These are phyloP conservation scores for Blastobotrys aristatus DNA, from an alignment of 1,139 yeast species.

Conservation along the genomic window DNA sequence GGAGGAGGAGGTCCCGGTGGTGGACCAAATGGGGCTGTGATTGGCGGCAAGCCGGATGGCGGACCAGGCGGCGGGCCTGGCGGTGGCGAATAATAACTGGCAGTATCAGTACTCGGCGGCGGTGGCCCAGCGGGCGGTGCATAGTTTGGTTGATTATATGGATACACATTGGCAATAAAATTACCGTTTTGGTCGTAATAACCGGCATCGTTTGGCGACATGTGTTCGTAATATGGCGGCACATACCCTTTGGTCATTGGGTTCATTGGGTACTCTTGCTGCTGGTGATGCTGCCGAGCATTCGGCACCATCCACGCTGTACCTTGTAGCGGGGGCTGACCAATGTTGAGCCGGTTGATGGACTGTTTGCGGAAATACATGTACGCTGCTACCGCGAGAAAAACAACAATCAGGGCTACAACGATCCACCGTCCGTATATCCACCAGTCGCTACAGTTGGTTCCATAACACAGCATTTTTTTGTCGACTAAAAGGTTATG, in stretches of 20 bases:
- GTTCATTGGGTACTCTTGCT: neutral
- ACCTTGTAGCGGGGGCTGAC: neutral
- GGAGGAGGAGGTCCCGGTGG: neutral
- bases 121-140: slow-evolving; percentile 1
- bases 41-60: neutral
- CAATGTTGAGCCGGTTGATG: neutral
- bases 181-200: slow-evolving; percentile 69
- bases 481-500: no score
- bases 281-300: neutral
- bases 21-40: neutral
- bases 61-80: neutral
- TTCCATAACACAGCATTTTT: no score
- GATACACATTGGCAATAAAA: slow-evolving; percentile 33
- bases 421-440: no score
- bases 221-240: slow-evolving; percentile 41
- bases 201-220: slow-evolving; percentile 68
- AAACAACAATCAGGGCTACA: no score
- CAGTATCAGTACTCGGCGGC: neutral
- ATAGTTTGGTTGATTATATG: neutral
- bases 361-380: no score
- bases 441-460: no score
- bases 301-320: neutral
- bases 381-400: no score
- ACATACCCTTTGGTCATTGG: no score
- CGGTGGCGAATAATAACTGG: neutral